Evolutionary conservation across 305 asterid genomes (phyloP).

Genomic region (Vinca major): DNA sequence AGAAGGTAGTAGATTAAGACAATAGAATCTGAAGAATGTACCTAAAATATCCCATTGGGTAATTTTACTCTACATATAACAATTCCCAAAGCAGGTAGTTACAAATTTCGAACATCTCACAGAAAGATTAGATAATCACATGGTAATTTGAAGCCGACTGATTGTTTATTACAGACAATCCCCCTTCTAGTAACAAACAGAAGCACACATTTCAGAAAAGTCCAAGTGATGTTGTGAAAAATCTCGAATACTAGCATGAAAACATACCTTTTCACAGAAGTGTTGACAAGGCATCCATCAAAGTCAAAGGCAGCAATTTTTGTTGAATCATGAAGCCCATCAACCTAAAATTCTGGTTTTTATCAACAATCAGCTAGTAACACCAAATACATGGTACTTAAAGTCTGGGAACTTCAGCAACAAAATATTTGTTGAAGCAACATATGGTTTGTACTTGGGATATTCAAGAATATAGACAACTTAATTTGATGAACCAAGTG

Average conservation of each 20-base stretch:
- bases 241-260: slow-evolving; percentile 11
- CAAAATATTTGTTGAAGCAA: not conserved
- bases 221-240: not conserved
- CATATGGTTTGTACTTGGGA: no score
- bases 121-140: not conserved
- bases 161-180: not conserved
- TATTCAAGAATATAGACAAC: not conserved
- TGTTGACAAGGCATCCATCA: slow-evolving; percentile 90
- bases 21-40: not conserved
- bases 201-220: slow-evolving; percentile 8
- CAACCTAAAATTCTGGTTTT: slow-evolving; percentile 39
- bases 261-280: slow-evolving; percentile 64
- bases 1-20: not conserved
- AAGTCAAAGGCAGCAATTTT: slow-evolving; percentile 96
- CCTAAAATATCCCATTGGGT: not conserved
- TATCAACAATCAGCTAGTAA: not conserved
- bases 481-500: no score
- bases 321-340: slow-evolving; percentile 60
- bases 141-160: not conserved
- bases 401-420: slow-evolving; percentile 4
- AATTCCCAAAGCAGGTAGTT: not conserved
- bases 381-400: not conserved
- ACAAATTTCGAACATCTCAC: not conserved
- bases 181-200: not conserved
- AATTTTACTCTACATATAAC: not conserved